Conservation (phyloP, 805 yeast species). For the Lipomyces sp. region DNA sequence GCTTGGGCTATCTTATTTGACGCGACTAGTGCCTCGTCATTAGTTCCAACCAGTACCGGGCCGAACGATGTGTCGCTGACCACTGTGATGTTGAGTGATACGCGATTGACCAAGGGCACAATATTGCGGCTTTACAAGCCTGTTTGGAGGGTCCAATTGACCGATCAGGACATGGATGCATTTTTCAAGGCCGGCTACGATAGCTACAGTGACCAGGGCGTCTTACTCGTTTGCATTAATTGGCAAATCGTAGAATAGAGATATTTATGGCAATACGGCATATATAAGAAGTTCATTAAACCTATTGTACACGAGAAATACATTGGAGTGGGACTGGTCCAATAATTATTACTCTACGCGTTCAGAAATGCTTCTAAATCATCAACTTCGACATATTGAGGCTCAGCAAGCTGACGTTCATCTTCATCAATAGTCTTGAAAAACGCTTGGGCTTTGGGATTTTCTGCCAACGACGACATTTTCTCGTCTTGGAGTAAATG, state of each 20-base stretch:
- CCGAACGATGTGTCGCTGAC: conserved; percentile 6
- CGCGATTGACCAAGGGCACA: conserved; percentile 7
- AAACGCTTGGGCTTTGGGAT: conserved; percentile 67
- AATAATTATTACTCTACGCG: conserved; percentile 7
- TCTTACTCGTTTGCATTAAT: conserved; percentile 20
- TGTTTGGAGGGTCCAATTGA: conserved; percentile 20
- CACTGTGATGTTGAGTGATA: conserved; percentile 16
- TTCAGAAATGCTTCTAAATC: conserved; percentile 23
- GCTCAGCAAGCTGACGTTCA: conserved; percentile 25
- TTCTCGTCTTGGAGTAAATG: conserved; percentile 54
- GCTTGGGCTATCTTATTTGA: conserved; percentile 28
- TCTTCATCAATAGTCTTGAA: conserved; percentile 66
- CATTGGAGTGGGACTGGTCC: not conserved
- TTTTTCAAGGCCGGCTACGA: conserved; percentile 14
- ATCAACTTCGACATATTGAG: conserved; percentile 23
- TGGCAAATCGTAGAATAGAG: conserved; percentile 18
- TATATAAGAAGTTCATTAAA: not conserved
- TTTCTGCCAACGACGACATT: conserved; percentile 48
- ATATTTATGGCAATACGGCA: not conserved
- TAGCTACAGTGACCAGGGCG: not conserved
- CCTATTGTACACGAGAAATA: not conserved
- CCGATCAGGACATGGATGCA: not conserved
- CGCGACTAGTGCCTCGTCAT: conserved; percentile 6
- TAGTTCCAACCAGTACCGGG: not conserved
- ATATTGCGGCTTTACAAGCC: conserved; percentile 25